Percentiles rank a stretch among this genome's conserved stretches.
Conservation (phyloP, 139 green algal genomes). For the Haematococcus lacustris region DNA sequence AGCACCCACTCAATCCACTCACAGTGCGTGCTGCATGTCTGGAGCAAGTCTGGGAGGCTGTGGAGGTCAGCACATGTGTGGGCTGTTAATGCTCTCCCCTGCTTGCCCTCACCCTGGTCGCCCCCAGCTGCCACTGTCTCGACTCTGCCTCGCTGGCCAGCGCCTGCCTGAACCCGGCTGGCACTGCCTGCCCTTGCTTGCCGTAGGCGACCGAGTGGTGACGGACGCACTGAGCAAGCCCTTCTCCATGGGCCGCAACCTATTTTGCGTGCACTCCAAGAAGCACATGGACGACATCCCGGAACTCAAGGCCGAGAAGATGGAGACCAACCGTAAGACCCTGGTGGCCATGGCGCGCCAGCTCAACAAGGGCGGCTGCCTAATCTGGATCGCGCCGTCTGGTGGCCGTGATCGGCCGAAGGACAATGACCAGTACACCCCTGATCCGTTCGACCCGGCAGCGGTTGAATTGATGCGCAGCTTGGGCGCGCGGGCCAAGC, state of each 20-base stretch:
- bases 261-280: conserved; percentile 98
- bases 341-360: conserved; percentile 61
- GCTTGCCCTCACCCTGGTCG: background rate
- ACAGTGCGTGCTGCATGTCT: too few relatives aligned
- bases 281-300: conserved; percentile 93
- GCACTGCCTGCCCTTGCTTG: conserved; percentile 24
- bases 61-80: too few relatives aligned
- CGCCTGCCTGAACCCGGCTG: background rate
- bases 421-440: conserved; percentile 53
- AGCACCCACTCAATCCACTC: too few relatives aligned
- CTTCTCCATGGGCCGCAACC: conserved; percentile 98
- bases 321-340: conserved; percentile 82
- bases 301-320: conserved; percentile 76
- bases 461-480: conserved; percentile 90
- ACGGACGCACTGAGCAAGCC: conserved; percentile 93
- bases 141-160: background rate
- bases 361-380: conserved; percentile 64
- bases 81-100: too few relatives aligned
- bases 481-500: conserved; percentile 27
- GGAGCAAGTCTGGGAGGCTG: too few relatives aligned
- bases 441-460: conserved; percentile 73
- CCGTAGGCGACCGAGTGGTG: conserved; percentile 94
- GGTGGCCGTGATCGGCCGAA: conserved; percentile 82
- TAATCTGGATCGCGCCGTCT: conserved; percentile 89
- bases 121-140: background rate